Percentiles rank a stretch among this genome's conserved stretches.
Conservation (phyloP, 2,329 filamentous ascomycete genomes). For the Arachnomyces sp. region DNA sequence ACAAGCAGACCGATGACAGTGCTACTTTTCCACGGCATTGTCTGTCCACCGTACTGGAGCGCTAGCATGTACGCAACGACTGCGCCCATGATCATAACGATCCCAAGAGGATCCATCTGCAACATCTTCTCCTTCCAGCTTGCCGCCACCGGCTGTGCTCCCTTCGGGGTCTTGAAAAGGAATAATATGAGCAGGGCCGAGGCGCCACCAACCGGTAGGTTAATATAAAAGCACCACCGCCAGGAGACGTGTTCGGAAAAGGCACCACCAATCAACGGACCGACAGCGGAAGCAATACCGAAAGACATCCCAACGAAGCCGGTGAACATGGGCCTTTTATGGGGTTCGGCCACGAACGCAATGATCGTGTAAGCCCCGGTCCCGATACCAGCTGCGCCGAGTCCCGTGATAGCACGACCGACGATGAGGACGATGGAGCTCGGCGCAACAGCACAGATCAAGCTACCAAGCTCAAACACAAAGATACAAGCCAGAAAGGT, state of each 20-base stretch:
- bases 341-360: conserved; percentile 36
- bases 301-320: conserved; percentile 40
- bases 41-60: conserved; percentile 20
- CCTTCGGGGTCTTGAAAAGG: conserved; percentile 7
- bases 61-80: conserved; percentile 19
- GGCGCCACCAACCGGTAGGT: conserved; percentile 11
- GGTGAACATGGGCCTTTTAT: conserved; percentile 40
- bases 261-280: conserved; percentile 13
- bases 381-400: conserved; percentile 45
- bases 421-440: conserved; percentile 43
- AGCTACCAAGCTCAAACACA: conserved; percentile 46
- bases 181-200: conserved; percentile 21
- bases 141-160: conserved; percentile 7
- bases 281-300: conserved; percentile 11
- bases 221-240: conserved; percentile 14
- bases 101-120: conserved; percentile 19
- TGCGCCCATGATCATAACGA: conserved; percentile 15
- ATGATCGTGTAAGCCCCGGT: conserved; percentile 42
- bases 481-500: conserved; percentile 36
- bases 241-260: conserved; percentile 13
- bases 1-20: conserved; percentile 18
- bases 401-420: conserved; percentile 43
- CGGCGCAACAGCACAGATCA: conserved; percentile 28
- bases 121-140: conserved; percentile 13
- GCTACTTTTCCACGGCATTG: conserved; percentile 17